phyloP scores from a whole-genome alignment of 495 filamentous ascomycete species.

The Astrocystis sublimbata region DNA sequence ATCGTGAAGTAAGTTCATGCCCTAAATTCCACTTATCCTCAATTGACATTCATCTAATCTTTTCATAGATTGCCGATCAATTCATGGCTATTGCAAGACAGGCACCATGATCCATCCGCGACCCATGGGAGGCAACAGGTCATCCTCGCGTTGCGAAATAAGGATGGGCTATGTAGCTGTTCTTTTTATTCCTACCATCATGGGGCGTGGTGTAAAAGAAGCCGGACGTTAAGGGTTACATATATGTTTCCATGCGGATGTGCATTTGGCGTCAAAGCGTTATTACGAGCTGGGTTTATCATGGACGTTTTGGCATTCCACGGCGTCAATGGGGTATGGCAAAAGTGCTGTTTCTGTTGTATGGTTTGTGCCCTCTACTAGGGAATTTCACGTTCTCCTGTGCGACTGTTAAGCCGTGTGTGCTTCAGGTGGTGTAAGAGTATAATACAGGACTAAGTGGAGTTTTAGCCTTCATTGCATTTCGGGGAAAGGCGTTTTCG shows the following conservation, averaged over 20 bases:
- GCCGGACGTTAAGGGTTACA: background rate
- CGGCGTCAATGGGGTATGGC: slow-evolving; percentile 17
- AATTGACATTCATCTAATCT: background rate
- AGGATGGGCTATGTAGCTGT: background rate
- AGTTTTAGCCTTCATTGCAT: no score
- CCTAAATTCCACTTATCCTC: slow-evolving; percentile 12
- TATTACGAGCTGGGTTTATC: slow-evolving; percentile 6
- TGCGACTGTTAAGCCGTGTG: background rate
- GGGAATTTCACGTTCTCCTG: background rate
- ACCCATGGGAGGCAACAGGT: background rate
- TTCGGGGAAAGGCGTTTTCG: no score
- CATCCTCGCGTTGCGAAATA: background rate
- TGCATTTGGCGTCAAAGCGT: slow-evolving; percentile 13
- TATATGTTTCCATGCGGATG: background rate
- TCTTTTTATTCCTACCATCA: slow-evolving; percentile 1
- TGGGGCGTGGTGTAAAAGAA: slow-evolving; percentile 1
- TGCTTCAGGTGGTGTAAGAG: slow-evolving; percentile 11
- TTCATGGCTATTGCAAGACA: slow-evolving; percentile 42
- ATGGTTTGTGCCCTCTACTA: background rate
- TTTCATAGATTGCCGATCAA: slow-evolving; percentile 43
- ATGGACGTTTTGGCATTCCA: slow-evolving; percentile 16
- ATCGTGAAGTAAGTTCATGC: slow-evolving; percentile 69
- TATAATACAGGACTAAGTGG: slow-evolving; percentile 15
- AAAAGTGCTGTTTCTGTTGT: slow-evolving; percentile 15
- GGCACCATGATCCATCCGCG: slow-evolving; percentile 18